Base-by-base conservation (phyloP, 371 early-diverging fungal genomes). In the Thermomucor indicae-seudaticae region DNA sequence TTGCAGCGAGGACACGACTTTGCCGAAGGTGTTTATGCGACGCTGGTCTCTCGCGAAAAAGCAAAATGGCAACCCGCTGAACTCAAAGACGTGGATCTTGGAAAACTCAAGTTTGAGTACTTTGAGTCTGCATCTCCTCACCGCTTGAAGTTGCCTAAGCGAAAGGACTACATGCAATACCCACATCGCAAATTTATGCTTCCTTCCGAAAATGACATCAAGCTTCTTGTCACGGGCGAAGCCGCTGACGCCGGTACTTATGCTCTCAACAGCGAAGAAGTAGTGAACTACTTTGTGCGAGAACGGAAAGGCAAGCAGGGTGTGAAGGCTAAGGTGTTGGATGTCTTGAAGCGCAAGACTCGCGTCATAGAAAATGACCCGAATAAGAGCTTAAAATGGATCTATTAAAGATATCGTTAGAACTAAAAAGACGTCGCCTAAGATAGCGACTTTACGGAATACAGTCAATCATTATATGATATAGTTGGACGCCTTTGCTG, bases 21-120 rank as follows among this genome's bases (percentile, higher is more conserved):
- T 57, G 60, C 73, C 43, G 93, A 93, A 74, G 96, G 97, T 24
- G 94, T 96, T 7, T 83, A 65, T 19, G 83, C 91, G 7, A 71
- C 75, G 27, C 72, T 97, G 51, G 76, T 93, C 28, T 76, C 78
- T 49, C 86, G 88, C 58, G 57, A 75, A 6, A 46, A 49, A 24
- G 86, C 95, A 2, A 53, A 80, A 30, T 97, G 97, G 96, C 43
- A 83, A 10, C 95, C 95, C 3, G 53, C 78, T 0, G 61, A 77
- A 3, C 48, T 88, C 4, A 61, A 58, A 3, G 73, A 64, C 0
- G 80, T 87, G 1, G 66, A 86, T 20, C 67, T 80, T 17, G 53
- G 60, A 7, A 59, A 71, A 46, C 84, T 90, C 67, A 62, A 80
- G 49, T 57, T 61, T 4, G 58, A 73, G 42, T 86, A 87, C 60